phyloP scores from a whole-genome alignment of 140 eudicot species.

The Flaveria floridana region DNA sequence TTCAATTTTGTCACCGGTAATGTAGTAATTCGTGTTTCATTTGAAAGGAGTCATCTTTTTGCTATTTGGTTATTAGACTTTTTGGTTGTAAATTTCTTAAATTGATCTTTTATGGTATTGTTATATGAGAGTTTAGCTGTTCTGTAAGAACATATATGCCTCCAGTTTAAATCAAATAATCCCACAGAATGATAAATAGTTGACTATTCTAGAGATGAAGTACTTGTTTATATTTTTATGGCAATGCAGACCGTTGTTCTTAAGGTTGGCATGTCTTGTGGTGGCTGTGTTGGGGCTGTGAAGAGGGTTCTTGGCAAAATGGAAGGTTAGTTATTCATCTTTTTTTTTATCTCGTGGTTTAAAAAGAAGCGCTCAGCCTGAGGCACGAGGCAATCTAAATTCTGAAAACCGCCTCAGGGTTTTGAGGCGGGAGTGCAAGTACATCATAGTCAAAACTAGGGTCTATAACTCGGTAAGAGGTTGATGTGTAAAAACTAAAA shows the following conservation, averaged over 20 bases:
- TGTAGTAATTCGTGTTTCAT: not conserved
- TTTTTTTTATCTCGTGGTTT: not conserved
- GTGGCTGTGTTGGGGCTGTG: constrained; percentile 96
- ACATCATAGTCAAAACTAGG: not conserved
- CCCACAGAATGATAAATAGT: not conserved
- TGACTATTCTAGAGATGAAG: not conserved
- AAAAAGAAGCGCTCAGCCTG: not conserved
- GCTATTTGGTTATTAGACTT: not conserved
- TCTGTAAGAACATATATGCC: not conserved
- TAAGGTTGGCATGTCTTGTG: constrained; percentile 96
- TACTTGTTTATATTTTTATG: constrained; percentile 19
- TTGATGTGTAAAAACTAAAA: not conserved
- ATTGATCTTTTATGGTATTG: not conserved
- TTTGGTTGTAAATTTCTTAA: not conserved
- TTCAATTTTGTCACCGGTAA: not conserved
- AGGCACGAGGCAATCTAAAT: not conserved
- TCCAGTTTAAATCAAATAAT: not conserved
- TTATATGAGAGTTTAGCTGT: not conserved
- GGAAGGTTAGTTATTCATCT: constrained; percentile 68
- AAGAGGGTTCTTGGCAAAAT: constrained; percentile 85
- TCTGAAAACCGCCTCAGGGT: not conserved
- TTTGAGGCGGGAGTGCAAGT: not conserved
- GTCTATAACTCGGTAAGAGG: not conserved
- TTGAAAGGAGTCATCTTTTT: not conserved
- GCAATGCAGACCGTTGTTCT: constrained; percentile 87